These are phyloP conservation scores for Ophiocordyceps sinensis DNA, from an alignment of 2,329 filamentous ascomycete species.

Conservation along the genomic window DNA sequence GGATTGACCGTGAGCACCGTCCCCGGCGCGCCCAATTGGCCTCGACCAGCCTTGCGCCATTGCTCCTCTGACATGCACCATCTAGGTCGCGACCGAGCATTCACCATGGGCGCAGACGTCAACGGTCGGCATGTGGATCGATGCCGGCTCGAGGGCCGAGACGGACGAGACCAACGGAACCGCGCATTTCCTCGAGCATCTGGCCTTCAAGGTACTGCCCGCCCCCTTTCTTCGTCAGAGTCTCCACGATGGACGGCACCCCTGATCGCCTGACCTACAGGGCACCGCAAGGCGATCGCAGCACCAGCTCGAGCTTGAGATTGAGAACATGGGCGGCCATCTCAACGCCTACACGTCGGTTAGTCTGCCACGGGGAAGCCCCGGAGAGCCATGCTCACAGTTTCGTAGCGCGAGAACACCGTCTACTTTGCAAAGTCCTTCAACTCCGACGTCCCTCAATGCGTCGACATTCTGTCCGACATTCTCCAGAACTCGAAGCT, in stretches of 20 bases:
- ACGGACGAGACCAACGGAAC: constrained; percentile 98
- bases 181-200: constrained; percentile 97
- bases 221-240: neutral
- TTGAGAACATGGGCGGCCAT: constrained; percentile 99
- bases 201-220: constrained; percentile 84
- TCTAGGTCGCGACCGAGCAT: constrained; percentile 90
- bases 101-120: constrained; percentile 97
- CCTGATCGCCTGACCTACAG: constrained; percentile 25
- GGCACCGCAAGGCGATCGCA: constrained; percentile 90
- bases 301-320: constrained; percentile 96
- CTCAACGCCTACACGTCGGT: constrained; percentile 99
- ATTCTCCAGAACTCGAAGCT: constrained; percentile 99
- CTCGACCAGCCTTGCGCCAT: constrained; percentile 6
- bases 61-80: constrained; percentile 12
- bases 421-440: constrained; percentile 99
- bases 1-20: constrained; percentile 68
- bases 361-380: constrained; percentile 27
- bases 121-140: constrained; percentile 98
- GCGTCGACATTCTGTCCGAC: constrained; percentile 96
- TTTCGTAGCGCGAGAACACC: constrained; percentile 79
- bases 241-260: neutral
- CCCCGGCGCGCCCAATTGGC: constrained; percentile 22
- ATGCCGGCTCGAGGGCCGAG: constrained; percentile 95
- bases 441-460: constrained; percentile 91
- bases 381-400: constrained; percentile 11